Evolutionary conservation across 345 rosid species (phyloP).

Genomic region (Eucalyptus caleyi): DNA sequence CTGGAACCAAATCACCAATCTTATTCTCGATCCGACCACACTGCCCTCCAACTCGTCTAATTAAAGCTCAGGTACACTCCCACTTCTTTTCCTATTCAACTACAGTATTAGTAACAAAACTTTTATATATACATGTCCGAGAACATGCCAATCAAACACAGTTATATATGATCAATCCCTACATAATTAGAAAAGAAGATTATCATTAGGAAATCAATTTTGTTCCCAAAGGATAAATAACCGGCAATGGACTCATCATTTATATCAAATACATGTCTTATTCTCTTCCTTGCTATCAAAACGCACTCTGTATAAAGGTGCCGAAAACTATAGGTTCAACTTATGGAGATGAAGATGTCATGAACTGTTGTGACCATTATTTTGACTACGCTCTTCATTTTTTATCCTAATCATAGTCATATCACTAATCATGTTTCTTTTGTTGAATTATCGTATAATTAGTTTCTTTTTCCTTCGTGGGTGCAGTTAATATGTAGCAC

Average conservation of each 20-base stretch:
- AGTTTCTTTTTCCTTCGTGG: not conserved
- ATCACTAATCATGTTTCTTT: not conserved
- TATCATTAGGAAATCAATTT: not conserved
- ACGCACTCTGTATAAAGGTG: not conserved
- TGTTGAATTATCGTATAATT: not conserved
- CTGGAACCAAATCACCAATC: conserved; percentile 46
- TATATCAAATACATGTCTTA: not conserved
- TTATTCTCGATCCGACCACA: conserved; percentile 30
- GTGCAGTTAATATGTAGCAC: not conserved
- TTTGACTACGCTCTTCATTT: not conserved
- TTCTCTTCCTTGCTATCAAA: not conserved
- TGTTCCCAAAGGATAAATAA: not conserved
- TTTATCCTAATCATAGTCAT: not conserved
- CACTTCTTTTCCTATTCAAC: not conserved
- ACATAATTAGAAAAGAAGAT: not conserved
- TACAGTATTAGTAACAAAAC: not conserved
- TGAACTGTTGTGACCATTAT: not conserved
- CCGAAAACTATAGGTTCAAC: not conserved
- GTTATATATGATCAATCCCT: not conserved
- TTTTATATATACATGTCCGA: not conserved
- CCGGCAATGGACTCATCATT: not conserved
- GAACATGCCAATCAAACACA: not conserved
- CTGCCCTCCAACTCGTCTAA: conserved; percentile 77
- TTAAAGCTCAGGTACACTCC: not conserved
- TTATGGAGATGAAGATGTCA: not conserved